Base-by-base conservation (phyloP, 1,139 yeast genomes). In the Torulaspora globosa region DNA sequence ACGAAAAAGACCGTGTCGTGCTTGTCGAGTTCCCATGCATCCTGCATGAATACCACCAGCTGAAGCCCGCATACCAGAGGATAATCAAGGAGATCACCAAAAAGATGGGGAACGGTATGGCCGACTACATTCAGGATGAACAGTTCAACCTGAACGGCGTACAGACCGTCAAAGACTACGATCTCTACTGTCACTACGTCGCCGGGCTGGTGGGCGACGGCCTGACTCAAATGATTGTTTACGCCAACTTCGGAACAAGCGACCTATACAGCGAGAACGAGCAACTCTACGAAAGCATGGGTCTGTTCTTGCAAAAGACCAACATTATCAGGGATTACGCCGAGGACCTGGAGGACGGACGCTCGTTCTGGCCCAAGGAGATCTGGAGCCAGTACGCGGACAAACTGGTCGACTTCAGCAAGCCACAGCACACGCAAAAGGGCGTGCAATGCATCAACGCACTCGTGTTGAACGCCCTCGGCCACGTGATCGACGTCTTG, bases 131-230 rank as follows among this genome's bases (percentile, higher is more conserved):
- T 47, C 73, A 78, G 59, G 83, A 86, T 60, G 94, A 84, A 46
- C 76, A 80, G 50, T 87, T 86, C 69, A 87, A 88, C 65, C 67
- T 78, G 57, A 79, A 80, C 51, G 97, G 97, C 3, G 82, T 92
- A 36, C 73, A 72, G 41, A 86, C 96, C 1, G 67, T 85, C 39
- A 73, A 77, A 52, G 98, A 89, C 62, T 94, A 84, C 63, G 92
- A 94, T 63, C 73, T 82, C 53, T 92, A 92, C 72, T 92, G 99
- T 67, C 94, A 90, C 68, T 88, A 90, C 62, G 99, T 92, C 48
- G 99, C 99, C 0, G 99, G 98, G 2, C 74, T 94, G 46, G 97
- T 92, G 36, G 99, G 99, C 44, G 96, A 89, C 62, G 98, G 98
- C 1, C 73, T 89, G 56, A 89, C 97, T 9, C 78, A 84, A 52